A percentile compares a stretch with the other conserved stretches of the same genome.
These are phyloP conservation scores for Calonectria henricotiae DNA, from an alignment of 2,329 filamentous ascomycete species.

Conservation along the genomic window DNA sequence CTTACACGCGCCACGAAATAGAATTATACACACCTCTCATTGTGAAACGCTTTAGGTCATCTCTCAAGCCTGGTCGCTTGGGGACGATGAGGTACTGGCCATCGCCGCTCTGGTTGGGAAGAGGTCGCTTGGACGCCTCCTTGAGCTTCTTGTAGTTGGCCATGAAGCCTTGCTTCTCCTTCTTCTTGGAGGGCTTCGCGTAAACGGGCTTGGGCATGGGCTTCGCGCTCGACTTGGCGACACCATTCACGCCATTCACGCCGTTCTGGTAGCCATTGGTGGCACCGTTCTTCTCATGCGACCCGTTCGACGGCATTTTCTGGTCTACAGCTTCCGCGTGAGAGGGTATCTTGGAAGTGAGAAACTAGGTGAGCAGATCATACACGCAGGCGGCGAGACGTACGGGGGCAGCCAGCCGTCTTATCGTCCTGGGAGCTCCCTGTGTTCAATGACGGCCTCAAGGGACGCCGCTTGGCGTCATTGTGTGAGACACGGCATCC, in stretches of 20 bases:
- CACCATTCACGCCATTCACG: slow-evolving; percentile 36
- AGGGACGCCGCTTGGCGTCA: slow-evolving; percentile 33
- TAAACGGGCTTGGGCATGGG: slow-evolving; percentile 26
- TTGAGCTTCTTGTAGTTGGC: slow-evolving; percentile 56
- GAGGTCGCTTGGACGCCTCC: slow-evolving; percentile 71
- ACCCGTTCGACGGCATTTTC: slow-evolving; percentile 47
- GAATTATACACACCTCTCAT: slow-evolving; percentile 41
- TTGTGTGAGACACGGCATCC: slow-evolving; percentile 47
- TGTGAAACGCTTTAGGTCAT: slow-evolving; percentile 49
- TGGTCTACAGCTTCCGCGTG: slow-evolving; percentile 29
- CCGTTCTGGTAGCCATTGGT: slow-evolving; percentile 45
- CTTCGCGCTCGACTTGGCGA: slow-evolving; percentile 23
- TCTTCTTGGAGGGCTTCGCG: slow-evolving; percentile 21
- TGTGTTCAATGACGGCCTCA: slow-evolving; percentile 21
- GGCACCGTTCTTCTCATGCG: slow-evolving; percentile 48
- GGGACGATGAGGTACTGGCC: slow-evolving; percentile 70
- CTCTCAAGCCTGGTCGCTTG: slow-evolving; percentile 60
- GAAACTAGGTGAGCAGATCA: neutral
- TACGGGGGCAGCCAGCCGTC: slow-evolving; percentile 28
- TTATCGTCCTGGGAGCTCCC: slow-evolving; percentile 28
- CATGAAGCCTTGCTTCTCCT: slow-evolving; percentile 49
- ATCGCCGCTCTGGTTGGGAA: slow-evolving; percentile 76
- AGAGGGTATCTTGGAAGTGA: slow-evolving; percentile 19
- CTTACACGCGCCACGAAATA: neutral
- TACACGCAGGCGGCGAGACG: neutral